These are phyloP conservation scores for Talaromyces trachyspermus DNA, from an alignment of 495 filamentous ascomycete genomes.

Conservation along the genomic window DNA sequence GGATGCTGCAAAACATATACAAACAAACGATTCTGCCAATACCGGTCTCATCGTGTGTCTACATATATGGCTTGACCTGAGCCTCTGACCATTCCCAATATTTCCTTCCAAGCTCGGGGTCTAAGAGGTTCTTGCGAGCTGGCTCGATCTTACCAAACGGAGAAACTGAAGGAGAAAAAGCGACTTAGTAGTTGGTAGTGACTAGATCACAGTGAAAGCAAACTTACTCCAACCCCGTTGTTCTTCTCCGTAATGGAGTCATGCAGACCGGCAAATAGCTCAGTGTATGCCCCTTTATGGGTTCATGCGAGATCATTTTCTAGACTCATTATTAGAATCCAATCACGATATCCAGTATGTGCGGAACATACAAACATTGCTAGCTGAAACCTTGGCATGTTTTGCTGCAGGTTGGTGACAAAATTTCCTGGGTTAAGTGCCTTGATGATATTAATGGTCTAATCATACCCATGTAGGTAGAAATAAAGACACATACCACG, in stretches of 20 bases:
- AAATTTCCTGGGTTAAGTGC: slow-evolving; percentile 14
- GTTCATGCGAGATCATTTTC: slow-evolving; percentile 1
- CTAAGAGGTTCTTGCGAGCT: neutral
- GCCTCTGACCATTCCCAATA: neutral
- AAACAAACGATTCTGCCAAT: too few relatives aligned
- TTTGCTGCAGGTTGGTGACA: slow-evolving; percentile 9
- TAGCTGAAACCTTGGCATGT: neutral
- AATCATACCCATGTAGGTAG: neutral
- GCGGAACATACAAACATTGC: neutral
- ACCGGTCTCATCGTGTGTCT: neutral
- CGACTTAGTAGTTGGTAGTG: neutral
- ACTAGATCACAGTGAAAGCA: neutral
- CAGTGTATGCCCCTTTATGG: slow-evolving; percentile 16
- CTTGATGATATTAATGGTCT: neutral
- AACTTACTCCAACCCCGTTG: slow-evolving; percentile 8
- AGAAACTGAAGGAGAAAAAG: neutral
- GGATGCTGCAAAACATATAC: too few relatives aligned
- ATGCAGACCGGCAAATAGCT: slow-evolving; percentile 11
- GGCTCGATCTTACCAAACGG: neutral
- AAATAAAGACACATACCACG: slow-evolving; percentile 6
- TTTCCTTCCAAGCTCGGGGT: neutral
- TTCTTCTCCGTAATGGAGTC: slow-evolving; percentile 7
- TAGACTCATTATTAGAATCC: neutral
- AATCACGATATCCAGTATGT: neutral
- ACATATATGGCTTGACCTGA: neutral